These are phyloP conservation scores for Avena sativa DNA, from an alignment of 176 grass and related monocot genomes.

Conservation along the genomic window DNA sequence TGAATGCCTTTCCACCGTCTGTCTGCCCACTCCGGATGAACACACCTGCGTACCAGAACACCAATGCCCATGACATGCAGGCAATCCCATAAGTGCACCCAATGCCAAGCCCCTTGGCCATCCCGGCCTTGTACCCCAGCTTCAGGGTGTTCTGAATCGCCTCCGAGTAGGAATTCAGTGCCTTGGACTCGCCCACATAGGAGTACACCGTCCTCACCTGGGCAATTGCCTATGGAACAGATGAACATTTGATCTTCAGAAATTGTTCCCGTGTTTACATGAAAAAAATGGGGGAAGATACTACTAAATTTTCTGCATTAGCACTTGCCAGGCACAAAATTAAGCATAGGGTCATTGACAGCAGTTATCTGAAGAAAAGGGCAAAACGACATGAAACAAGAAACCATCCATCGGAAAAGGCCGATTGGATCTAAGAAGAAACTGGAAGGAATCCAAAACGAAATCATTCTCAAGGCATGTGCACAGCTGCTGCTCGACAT, in stretches of 20 bases:
- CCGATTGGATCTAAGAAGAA: constrained; percentile 47
- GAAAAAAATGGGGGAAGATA: not conserved
- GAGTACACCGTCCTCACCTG: constrained; percentile 89
- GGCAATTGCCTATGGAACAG: constrained; percentile 62
- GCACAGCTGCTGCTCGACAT: constrained; percentile 25
- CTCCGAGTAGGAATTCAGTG: constrained; percentile 74
- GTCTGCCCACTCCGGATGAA: constrained; percentile 84
- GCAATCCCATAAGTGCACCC: constrained; percentile 91
- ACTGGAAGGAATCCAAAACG: constrained; percentile 47
- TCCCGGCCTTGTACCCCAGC: constrained; percentile 86
- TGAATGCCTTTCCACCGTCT: constrained; percentile 86
- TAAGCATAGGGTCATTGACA: constrained; percentile 37
- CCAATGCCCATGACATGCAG: constrained; percentile 92
- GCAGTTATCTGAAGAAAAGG: constrained; percentile 37
- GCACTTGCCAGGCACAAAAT: not conserved
- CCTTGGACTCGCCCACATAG: constrained; percentile 82
- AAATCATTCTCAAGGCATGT: constrained; percentile 51
- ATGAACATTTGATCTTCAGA: constrained; percentile 36
- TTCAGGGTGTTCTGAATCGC: constrained; percentile 80
- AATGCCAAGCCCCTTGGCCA: constrained; percentile 89
- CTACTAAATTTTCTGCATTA: not conserved
- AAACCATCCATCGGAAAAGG: constrained; percentile 34
- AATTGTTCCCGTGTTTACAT: constrained; percentile 37
- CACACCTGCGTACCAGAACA: constrained; percentile 89
- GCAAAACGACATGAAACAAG: constrained; percentile 47